phyloP scores from a whole-genome alignment of 768 basidiomycete genomes.

The Pulveroboletus sp. region DNA sequence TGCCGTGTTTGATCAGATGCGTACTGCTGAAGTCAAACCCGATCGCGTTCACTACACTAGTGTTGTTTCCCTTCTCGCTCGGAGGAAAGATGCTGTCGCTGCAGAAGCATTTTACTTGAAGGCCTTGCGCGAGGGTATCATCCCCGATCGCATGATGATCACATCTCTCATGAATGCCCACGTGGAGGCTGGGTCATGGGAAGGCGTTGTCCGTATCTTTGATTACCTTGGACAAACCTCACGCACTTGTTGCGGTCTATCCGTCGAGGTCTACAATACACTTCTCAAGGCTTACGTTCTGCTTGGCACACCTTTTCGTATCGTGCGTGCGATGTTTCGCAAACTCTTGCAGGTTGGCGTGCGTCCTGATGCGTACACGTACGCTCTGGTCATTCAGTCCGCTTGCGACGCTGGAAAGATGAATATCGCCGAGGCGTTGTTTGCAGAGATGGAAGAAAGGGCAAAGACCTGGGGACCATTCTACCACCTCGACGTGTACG shows the following conservation, averaged over 20 bases:
- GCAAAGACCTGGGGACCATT: constrained; percentile 31
- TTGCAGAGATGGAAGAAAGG: constrained; percentile 60
- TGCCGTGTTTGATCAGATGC: constrained; percentile 58
- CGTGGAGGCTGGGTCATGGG: constrained; percentile 77
- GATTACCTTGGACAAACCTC: constrained; percentile 47
- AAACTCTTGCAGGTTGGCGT: constrained; percentile 46
- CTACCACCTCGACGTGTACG: constrained; percentile 48
- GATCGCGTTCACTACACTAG: constrained; percentile 56
- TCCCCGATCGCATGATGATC: constrained; percentile 61
- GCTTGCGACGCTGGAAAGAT: constrained; percentile 72
- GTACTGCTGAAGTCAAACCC: constrained; percentile 41
- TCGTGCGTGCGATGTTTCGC: constrained; percentile 59
- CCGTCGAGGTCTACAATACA: constrained; percentile 66
- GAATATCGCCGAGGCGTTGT: constrained; percentile 59
- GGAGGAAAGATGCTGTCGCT: constrained; percentile 53
- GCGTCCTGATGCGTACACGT: constrained; percentile 59
- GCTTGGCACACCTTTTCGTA: constrained; percentile 68
- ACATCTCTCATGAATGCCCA: constrained; percentile 77
- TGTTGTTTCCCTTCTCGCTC: constrained; percentile 62
- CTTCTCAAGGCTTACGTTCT: constrained; percentile 81
- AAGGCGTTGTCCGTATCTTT: constrained; percentile 65
- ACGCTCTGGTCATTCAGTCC: constrained; percentile 71
- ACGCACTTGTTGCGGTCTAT: constrained; percentile 36
- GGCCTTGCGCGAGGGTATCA: constrained; percentile 56
- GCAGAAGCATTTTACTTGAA: constrained; percentile 65